Base-by-base conservation (phyloP, 768 basidiomycete genomes). In the Rhodotorula sphaerocarpa region DNA sequence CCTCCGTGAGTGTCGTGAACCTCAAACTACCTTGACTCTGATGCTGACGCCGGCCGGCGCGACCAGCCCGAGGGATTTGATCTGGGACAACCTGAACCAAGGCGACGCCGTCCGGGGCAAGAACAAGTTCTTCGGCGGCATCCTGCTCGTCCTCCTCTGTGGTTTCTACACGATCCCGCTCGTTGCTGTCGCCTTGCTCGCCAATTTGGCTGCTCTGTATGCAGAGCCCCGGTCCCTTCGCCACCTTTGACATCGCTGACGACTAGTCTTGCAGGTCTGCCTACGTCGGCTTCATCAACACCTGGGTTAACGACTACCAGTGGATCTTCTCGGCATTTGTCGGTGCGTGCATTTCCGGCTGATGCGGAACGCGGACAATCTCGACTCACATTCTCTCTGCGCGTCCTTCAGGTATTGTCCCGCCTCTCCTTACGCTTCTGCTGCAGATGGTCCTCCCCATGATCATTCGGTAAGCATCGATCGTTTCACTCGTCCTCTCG, bases 161-260 rank as follows among this genome's bases (percentile, higher is more conserved):
- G 91, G 90, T 78, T 83, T 97, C 79, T 92, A 99, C 79, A 96
- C 91, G 41, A 79, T 93, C 15, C 95, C 95, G 25, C 78, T 99
- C 23, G 82, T 92, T 73, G 78, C 88, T 66, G 90, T 97, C 66
- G 92, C 93, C 18, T 78, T 90, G 66, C 78, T 95, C 54, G 90
- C 95, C 70, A 97, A 99, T 77, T 79, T 99, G 78, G 81, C 85
- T 53, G 69, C 69, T 0, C 44, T 70, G 59, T 68, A 7, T 4
- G 56, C 45, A 9, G 18, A 18, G 2, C 33, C 67, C 63, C 42
- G 20, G 20, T 33, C 7, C 16, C 28, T 7, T 23, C 21, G 12
- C 46, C 25, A 7, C 6, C 14, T 27, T 5, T 6, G 1, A n/a
- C n/a, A n/a, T n/a, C n/a, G n/a, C n/a, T n/a, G n/a, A n/a, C n/a